phyloP scores from a whole-genome alignment of 73 alveolate genomes.

The Paramecium primaurelia region DNA sequence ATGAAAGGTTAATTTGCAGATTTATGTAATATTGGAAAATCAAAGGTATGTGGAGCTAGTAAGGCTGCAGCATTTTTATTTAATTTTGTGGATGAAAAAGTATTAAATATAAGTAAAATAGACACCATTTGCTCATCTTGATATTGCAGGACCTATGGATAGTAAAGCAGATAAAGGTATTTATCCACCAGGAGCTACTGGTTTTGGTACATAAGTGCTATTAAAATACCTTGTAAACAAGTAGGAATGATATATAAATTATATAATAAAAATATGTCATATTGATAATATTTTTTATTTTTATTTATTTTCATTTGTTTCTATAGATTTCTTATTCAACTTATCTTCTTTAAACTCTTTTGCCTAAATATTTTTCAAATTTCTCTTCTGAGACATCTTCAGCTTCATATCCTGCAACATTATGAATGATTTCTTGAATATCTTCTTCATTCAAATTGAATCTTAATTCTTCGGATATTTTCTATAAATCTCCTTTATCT shows the following conservation, averaged over 20 bases:
- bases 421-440: constrained; percentile 2
- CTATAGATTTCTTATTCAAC: background rate
- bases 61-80: constrained; percentile 86
- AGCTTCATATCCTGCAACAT: constrained; percentile 42
- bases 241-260: background rate
- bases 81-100: constrained; percentile 69
- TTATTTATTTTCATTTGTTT: constrained; percentile 32
- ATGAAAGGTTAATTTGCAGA: constrained; percentile 70
- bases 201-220: constrained; percentile 70
- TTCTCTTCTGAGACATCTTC: constrained; percentile 15
- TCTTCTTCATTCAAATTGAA: constrained; percentile 17
- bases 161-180: constrained; percentile 50
- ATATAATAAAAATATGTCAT: background rate
- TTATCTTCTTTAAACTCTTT: constrained; percentile 35
- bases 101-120: constrained; percentile 44
- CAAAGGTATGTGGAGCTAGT: constrained; percentile 83
- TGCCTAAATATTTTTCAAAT: constrained; percentile 47
- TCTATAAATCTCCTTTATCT: background rate
- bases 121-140: constrained; percentile 86
- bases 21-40: constrained; percentile 62
- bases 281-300: background rate
- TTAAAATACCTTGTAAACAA: constrained; percentile 38
- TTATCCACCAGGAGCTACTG: constrained; percentile 72
- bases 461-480: constrained; percentile 5
- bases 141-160: constrained; percentile 95